Base-by-base conservation (phyloP, 371 early-diverging fungal genomes). In the Mortierella sp. region DNA sequence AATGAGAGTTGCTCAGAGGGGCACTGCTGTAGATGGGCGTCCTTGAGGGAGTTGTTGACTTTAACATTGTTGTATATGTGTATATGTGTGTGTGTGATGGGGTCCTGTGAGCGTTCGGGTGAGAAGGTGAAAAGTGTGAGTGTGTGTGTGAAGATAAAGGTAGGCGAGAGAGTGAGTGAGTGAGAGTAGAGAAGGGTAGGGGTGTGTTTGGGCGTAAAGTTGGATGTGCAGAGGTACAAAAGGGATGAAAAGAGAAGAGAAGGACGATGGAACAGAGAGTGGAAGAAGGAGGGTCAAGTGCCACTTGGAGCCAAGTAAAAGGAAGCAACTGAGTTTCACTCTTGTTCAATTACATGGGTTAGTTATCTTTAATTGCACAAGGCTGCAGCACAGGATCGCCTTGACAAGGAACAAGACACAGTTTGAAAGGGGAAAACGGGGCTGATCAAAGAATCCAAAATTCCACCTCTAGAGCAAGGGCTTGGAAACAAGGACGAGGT, bases 21-120 rank as follows among this genome's bases (percentile, higher is more conserved):
- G 86, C 86, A 48, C 55, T 72, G 43, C 79, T 63, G 74, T 85
- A 85, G 77, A 85, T 85, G 70, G 86, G 86, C 0, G 86, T 85
- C 70, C 79, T 71, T 44, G 71, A 54, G 46, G 79, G 82, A 11
- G 86, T 77, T 14, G 82, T 75, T 21, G 82, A 72, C 72, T 82
- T 85, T 60, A 79, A 75, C 86, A 85, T 85, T 72, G 55, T 14
- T 60, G 29, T 43, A 38, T 35, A 18, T 49, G 35, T 74, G 43
- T 8, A 29, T 27, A 18, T 29, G n/a, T n/a, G 14, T 51, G 48
- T 49, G 51, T 24, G n/a, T 21, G n/a, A 21, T 58, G 56, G 7
- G 74, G 46, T 38, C 35, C 35, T 75, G 63, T 49, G 4, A 41
- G 41, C 41, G 29, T 46, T 4, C 32, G 11, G 21, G 43, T 58